These are phyloP conservation scores for Sclerotinia spermophila DNA, from an alignment of 2,329 filamentous ascomycete species.

Conservation along the genomic window DNA sequence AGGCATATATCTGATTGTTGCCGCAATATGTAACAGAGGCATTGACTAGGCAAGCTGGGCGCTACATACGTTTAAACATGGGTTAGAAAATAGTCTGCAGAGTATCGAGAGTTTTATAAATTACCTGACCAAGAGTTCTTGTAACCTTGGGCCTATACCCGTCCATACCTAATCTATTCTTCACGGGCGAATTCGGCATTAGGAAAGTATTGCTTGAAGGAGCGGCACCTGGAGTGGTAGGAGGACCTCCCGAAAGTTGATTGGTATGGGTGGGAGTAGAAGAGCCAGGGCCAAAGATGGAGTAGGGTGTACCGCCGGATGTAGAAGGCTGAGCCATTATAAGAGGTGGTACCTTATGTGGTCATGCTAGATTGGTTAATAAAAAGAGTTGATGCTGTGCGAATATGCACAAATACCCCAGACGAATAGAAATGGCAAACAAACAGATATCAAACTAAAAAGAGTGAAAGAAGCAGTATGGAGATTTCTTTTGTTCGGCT, in stretches of 20 bases:
- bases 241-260: conserved; percentile 24
- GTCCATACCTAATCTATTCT: conserved; percentile 61
- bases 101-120: neutral
- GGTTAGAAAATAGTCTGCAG: conserved; percentile 7
- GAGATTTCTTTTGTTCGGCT: neutral
- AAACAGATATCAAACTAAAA: neutral
- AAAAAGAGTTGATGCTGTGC: conserved; percentile 10
- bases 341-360: conserved; percentile 18
- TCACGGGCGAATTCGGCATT: conserved; percentile 81
- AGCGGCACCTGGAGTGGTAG: conserved; percentile 46
- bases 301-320: conserved; percentile 41
- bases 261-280: conserved; percentile 20
- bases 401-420: conserved; percentile 11
- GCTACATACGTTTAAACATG: conserved; percentile 32
- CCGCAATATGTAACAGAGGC: conserved; percentile 98
- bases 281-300: conserved; percentile 47
- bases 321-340: conserved; percentile 47
- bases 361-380: conserved; percentile 23
- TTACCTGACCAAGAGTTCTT: conserved; percentile 63
- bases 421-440: neutral
- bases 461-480: neutral
- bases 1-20: conserved; percentile 95
- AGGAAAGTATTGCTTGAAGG: conserved; percentile 79
- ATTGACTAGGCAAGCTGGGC: conserved; percentile 93
- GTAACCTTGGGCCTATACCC: conserved; percentile 82